These are phyloP conservation scores for Hymenoscyphus albidus DNA, from an alignment of 2,329 filamentous ascomycete species.

Conservation along the genomic window DNA sequence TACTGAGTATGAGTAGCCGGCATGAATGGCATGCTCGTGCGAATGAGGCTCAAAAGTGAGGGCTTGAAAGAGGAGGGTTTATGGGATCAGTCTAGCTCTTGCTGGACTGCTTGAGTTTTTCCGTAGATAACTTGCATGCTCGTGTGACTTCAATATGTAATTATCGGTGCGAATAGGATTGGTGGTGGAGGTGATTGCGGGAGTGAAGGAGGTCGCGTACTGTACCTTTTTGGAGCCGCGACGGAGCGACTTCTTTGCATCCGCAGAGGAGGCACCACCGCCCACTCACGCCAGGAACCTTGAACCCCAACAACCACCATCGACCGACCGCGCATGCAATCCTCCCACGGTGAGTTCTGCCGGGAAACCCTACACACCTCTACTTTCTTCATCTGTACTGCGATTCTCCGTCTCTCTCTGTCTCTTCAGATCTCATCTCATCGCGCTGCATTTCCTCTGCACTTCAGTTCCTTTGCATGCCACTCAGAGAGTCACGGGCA, in stretches of 20 bases:
- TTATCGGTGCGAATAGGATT: slow-evolving; percentile 5
- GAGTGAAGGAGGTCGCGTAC: not conserved
- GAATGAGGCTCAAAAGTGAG: not conserved
- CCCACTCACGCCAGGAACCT: not conserved
- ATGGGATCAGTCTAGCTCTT: slow-evolving; percentile 2
- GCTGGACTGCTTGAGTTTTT: slow-evolving; percentile 3
- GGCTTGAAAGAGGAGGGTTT: not conserved
- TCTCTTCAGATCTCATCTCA: not conserved
- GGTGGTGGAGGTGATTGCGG: not conserved
- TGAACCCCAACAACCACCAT: not conserved
- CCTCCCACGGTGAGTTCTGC: not conserved
- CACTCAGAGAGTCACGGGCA: slow-evolving; percentile 3
- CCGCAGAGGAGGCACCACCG: not conserved
- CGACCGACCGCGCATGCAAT: not conserved
- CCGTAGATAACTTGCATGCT: slow-evolving; percentile 31
- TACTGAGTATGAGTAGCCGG: not conserved
- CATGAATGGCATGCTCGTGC: not conserved
- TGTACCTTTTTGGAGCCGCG: not conserved
- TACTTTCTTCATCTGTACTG: not conserved
- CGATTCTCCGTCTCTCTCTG: not conserved
- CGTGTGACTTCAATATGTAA: slow-evolving; percentile 29
- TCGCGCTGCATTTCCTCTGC: not conserved
- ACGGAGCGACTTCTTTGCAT: not conserved
- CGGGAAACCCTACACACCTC: not conserved
- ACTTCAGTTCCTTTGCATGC: not conserved